A percentile compares a stretch with the other conserved stretches of the same genome.
Conservation (phyloP, 2,329 filamentous ascomycete species). For the Stagonosporopsis cucurbitacearum region DNA sequence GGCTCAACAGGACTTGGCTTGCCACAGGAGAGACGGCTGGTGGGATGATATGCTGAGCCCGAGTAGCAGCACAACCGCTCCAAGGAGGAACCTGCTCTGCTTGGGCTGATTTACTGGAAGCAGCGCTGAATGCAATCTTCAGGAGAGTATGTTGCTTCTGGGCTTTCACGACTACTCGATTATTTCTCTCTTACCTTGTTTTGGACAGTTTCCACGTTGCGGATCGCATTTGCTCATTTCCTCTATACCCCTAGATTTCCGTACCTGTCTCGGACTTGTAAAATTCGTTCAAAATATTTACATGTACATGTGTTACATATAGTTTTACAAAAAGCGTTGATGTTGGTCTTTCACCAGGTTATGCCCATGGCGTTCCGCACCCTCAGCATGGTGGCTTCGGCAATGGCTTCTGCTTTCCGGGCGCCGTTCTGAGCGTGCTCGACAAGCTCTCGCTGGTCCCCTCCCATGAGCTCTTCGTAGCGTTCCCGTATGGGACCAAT, state of each 20-base stretch:
- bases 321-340: background rate
- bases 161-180: no score
- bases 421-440: slow-evolving; percentile 66
- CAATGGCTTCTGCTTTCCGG: slow-evolving; percentile 66
- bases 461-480: slow-evolving; percentile 61
- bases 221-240: background rate
- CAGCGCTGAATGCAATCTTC: background rate
- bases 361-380: slow-evolving; percentile 32
- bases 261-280: background rate
- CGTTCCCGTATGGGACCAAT: slow-evolving; percentile 63
- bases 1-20: slow-evolving; percentile 34
- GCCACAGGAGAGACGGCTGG: slow-evolving; percentile 36
- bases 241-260: slow-evolving; percentile 7
- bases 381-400: slow-evolving; percentile 57
- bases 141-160: background rate
- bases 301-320: slow-evolving; percentile 1
- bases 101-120: slow-evolving; percentile 16
- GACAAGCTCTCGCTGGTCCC: slow-evolving; percentile 62
- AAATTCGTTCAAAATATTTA: background rate
- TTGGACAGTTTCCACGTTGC: background rate
- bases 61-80: slow-evolving; percentile 31
- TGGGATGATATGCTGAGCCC: slow-evolving; percentile 46
- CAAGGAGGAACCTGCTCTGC: slow-evolving; percentile 24
- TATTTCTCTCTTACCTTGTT: background rate
- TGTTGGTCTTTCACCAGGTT: slow-evolving; percentile 10